Base-by-base conservation (phyloP, 2,329 filamentous ascomycete genomes). In the Ceratocystis lukuohia region DNA sequence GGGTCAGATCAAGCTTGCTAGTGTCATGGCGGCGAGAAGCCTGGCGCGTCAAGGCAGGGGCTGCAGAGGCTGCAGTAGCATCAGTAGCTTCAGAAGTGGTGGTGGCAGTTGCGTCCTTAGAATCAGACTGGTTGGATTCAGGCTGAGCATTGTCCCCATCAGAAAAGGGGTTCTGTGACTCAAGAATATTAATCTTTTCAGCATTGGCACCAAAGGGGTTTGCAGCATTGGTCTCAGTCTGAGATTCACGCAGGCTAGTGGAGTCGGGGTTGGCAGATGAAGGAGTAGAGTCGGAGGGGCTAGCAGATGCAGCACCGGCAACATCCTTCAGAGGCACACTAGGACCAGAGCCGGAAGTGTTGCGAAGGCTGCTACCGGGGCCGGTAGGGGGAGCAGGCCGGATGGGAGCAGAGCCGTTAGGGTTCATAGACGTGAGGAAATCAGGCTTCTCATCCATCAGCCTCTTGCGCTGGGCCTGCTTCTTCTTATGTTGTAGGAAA, bases 141-240 rank as follows among this genome's bases (percentile, higher is more conserved):
- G n/a, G 76, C 74, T 85, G 56, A 17, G 33, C 25, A 30, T 30
- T 83, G 48, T 82, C 80, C 69, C 84, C 80, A 71, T 81, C 80
- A 64, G 80, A 82, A 74, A 90, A 89, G 12, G 87, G 87, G 73
- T 90, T 88, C 22, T 65, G 63, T 17, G 66, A 68, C 65, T 78
- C 72, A 66, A 64, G 50, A 0, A 50, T 59, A 37, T 66, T 46
- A n/a, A 68, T 61, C 59, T 71, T 76, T 72, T 82, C 80, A 57
- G 79, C 78, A 68, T 82, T 79, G 71, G 81, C 80, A 62, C 83
- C 85, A 74, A 94, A 94, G 22, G 89, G 90, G 73, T 94, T 91
- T 68, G 79, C 78, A 1, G 80, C 77, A 72, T 86, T 80, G 64
- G 78, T 76, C 12, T 66, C 59, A 74, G 78, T 76, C 68, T 76